phyloP scores from a whole-genome alignment of 139 green algal species.

The Closterium sp. region DNA sequence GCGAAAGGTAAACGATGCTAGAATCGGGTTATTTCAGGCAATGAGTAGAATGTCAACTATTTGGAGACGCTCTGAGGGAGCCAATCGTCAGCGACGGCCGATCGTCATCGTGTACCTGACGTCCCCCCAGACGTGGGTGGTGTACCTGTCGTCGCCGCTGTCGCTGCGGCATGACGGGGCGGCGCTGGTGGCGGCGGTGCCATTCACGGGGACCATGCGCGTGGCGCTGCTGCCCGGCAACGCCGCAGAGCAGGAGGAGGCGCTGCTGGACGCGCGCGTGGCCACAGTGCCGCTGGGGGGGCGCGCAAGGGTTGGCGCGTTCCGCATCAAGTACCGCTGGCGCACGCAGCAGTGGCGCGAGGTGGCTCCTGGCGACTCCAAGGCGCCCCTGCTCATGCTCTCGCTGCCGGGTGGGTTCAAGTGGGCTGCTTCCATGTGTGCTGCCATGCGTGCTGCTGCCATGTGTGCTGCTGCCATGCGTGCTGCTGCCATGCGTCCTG shows the following conservation, averaged over 20 bases:
- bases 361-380: too few relatives aligned
- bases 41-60: too few relatives aligned
- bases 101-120: too few relatives aligned
- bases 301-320: not conserved
- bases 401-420: too few relatives aligned
- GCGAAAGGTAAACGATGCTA: too few relatives aligned
- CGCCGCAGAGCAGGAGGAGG: not conserved
- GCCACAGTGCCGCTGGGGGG: not conserved
- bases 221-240: slow-evolving; percentile 40
- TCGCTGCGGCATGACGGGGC: slow-evolving; percentile 1
- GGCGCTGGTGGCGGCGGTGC: slow-evolving; percentile 21
- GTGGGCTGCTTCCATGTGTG: too few relatives aligned
- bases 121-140: slow-evolving; percentile 16
- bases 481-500: too few relatives aligned
- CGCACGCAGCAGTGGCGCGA: not conserved
- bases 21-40: too few relatives aligned
- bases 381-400: slow-evolving; percentile 14
- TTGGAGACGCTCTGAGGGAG: too few relatives aligned
- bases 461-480: too few relatives aligned
- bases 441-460: too few relatives aligned
- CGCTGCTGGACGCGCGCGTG: not conserved
- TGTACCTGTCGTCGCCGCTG: slow-evolving; percentile 16
- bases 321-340: slow-evolving; percentile 13
- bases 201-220: slow-evolving; percentile 53
- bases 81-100: too few relatives aligned